Percentiles rank a stretch among this genome's conserved stretches.
Conservation (phyloP, 306 rosid species). For the Prunus dulcis region DNA sequence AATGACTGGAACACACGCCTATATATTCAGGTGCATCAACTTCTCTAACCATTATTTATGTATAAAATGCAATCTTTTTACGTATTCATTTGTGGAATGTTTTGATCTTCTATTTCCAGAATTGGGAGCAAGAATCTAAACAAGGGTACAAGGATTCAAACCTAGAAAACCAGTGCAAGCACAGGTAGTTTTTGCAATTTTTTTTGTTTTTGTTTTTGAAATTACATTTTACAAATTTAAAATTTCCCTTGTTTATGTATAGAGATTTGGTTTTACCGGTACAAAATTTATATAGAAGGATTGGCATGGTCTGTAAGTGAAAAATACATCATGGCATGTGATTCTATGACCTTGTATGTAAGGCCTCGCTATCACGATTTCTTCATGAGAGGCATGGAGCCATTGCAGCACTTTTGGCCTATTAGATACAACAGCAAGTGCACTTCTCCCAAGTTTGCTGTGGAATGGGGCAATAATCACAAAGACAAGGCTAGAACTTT, state of each 20-base stretch:
- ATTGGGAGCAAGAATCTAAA: conserved; percentile 65
- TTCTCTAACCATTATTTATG: background rate
- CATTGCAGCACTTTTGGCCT: conserved; percentile 78
- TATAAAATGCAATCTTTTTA: background rate
- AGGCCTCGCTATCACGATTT: conserved; percentile 59
- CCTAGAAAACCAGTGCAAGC: conserved; percentile 70
- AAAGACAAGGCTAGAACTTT: background rate
- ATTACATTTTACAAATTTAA: background rate
- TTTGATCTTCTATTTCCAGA: conserved; percentile 33
- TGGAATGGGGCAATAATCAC: conserved; percentile 75
- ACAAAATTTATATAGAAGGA: conserved; percentile 77
- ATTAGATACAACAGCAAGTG: conserved; percentile 52
- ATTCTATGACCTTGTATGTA: conserved; percentile 49
- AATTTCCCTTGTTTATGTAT: background rate
- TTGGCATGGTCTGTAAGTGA: conserved; percentile 81
- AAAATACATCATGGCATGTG: conserved; percentile 72
- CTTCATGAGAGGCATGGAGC: conserved; percentile 60
- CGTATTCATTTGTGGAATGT: background rate
- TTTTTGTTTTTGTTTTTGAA: background rate
- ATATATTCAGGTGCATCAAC: conserved; percentile 45
- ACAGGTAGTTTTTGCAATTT: conserved; percentile 36
- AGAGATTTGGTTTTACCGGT: conserved; percentile 25
- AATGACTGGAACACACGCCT: conserved; percentile 44
- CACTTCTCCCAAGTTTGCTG: conserved; percentile 66
- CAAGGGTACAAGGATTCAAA: conserved; percentile 63